These are phyloP conservation scores for Phyllosticta citriasiana DNA, from an alignment of 2,329 filamentous ascomycete genomes.

Conservation along the genomic window DNA sequence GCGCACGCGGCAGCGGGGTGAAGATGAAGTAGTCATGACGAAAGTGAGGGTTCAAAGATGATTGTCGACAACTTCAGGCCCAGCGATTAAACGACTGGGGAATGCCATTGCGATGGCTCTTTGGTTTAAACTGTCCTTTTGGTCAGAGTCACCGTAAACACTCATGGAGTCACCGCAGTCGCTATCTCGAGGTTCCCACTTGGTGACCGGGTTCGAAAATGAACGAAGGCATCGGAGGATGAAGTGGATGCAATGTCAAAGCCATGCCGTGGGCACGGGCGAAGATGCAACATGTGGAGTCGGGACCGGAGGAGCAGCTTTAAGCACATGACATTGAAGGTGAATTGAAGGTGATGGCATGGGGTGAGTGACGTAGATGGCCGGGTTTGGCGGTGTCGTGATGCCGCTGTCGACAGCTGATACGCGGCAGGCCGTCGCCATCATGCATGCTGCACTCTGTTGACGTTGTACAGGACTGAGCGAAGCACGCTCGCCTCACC, in stretches of 20 bases:
- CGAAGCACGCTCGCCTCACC: not conserved
- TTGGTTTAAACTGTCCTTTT: too few relatives aligned
- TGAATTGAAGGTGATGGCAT: not conserved
- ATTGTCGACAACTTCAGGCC: too few relatives aligned
- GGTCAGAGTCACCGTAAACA: too few relatives aligned
- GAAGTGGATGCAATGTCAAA: too few relatives aligned
- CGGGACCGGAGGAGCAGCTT: not conserved
- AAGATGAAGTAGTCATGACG: not conserved
- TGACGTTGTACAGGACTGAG: not conserved
- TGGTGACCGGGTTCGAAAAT: too few relatives aligned
- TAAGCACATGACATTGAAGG: not conserved
- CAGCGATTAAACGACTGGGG: too few relatives aligned
- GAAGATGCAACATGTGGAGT: not conserved
- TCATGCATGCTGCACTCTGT: not conserved
- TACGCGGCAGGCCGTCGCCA: not conserved
- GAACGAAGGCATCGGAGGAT: too few relatives aligned
- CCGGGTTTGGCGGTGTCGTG: not conserved
- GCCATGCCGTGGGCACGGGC: not conserved
- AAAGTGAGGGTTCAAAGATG: too few relatives aligned
- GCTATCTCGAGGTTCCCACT: too few relatives aligned
- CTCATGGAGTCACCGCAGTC: too few relatives aligned
- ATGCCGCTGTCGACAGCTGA: not conserved
- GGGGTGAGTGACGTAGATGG: not conserved
- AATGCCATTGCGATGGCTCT: too few relatives aligned
- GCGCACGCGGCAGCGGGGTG: slow-evolving; percentile 26